These are phyloP conservation scores for Mentha longifolia DNA, from an alignment of 257 asterid species.

Conservation along the genomic window DNA sequence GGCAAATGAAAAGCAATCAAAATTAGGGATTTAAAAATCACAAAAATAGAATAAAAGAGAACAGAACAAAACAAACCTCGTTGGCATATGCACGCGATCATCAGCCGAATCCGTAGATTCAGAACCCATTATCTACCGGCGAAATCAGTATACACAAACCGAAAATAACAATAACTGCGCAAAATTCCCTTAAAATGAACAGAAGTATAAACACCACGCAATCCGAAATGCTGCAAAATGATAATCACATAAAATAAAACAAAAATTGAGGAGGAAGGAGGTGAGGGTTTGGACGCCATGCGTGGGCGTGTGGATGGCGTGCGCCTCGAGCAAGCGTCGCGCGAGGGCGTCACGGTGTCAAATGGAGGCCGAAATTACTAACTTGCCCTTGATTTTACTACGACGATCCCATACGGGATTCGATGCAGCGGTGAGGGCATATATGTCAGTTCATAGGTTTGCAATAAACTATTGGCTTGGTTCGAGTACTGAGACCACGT, in stretches of 20 bases:
- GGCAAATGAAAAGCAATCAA: slow-evolving; percentile 1
- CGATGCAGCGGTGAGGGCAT: slow-evolving; percentile 10
- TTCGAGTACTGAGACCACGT: slow-evolving; percentile 26
- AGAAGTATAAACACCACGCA: neutral
- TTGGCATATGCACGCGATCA: slow-evolving; percentile 34
- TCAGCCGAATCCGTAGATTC: slow-evolving; percentile 36
- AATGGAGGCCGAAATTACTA: neutral
- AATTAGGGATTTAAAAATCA: neutral
- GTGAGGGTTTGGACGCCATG: slow-evolving; percentile 36
- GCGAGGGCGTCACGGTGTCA: slow-evolving; percentile 38
- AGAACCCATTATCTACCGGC: slow-evolving; percentile 44
- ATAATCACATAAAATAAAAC: slow-evolving; percentile 3
- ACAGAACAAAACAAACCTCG: slow-evolving; percentile 39
- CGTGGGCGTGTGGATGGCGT: slow-evolving; percentile 58
- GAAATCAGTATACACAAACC: no score
- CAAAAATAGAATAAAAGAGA: no score
- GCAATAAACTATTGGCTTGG: slow-evolving; percentile 15
- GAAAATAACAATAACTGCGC: neutral
- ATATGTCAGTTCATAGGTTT: slow-evolving; percentile 18
- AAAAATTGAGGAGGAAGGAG: slow-evolving; percentile 17
- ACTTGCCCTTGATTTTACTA: neutral
- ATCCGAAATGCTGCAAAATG: neutral
- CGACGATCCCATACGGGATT: neutral
- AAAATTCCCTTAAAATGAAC: no score
- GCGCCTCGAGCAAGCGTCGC: slow-evolving; percentile 34